A percentile compares a stretch with the other conserved stretches of the same genome.
Evolutionary conservation across 176 grass and related monocot genomes (phyloP).

Genomic region (Alopecurus myosuroides): DNA sequence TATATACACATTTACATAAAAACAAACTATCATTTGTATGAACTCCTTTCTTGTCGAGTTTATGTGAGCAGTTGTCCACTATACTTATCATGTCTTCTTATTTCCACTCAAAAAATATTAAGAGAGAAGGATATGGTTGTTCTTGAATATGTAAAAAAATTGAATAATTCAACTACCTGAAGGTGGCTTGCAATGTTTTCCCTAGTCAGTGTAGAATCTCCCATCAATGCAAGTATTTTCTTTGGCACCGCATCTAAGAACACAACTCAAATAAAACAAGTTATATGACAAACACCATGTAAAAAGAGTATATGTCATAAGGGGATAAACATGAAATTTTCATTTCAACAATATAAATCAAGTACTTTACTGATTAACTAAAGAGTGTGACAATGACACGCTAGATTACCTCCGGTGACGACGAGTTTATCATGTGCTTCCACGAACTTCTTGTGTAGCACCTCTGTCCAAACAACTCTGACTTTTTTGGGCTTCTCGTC

Average conservation of each 20-base stretch:
- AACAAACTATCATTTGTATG: background rate
- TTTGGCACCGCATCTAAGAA: slow-evolving; percentile 20
- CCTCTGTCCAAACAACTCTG: background rate
- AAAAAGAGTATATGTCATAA: background rate
- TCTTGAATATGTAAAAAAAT: background rate
- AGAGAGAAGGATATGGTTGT: background rate
- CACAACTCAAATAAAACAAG: background rate
- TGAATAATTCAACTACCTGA: background rate
- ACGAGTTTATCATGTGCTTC: background rate
- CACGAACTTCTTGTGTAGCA: background rate
- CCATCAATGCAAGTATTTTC: slow-evolving; percentile 33
- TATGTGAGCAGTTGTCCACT: background rate
- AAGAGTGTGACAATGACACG: background rate
- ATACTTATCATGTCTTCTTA: background rate
- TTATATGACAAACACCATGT: background rate
- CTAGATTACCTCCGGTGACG: background rate
- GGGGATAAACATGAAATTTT: background rate
- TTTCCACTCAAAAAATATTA: background rate
- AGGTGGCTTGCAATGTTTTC: slow-evolving; percentile 41
- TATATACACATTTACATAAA: background rate
- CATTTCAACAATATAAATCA: background rate
- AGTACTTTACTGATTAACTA: background rate
- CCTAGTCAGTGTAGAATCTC: background rate
- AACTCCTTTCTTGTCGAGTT: background rate
- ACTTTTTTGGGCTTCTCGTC: background rate